Percentiles rank a stretch among this genome's conserved stretches.
Evolutionary conservation across 495 filamentous ascomycete genomes (phyloP).

Genomic region (Talaromyces nanjingensis): DNA sequence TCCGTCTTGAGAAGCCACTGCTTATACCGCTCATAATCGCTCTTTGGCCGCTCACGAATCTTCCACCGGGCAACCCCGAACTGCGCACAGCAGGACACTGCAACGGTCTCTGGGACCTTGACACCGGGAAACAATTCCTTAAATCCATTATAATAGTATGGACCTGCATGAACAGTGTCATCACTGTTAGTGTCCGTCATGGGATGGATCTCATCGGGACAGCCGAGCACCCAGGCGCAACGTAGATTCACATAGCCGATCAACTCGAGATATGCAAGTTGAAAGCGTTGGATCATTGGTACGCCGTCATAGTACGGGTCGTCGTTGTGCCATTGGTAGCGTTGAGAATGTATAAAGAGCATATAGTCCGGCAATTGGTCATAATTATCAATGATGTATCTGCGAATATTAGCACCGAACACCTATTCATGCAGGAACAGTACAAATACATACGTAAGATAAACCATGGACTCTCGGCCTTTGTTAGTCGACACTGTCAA

Average conservation of each 20-base stretch:
- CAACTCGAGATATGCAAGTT: constrained; percentile 45
- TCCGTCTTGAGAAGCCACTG: constrained; percentile 54
- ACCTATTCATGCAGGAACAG: neutral
- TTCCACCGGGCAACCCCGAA: constrained; percentile 58
- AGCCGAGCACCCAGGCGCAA: constrained; percentile 56
- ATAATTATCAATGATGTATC: constrained; percentile 62
- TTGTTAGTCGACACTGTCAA: constrained; percentile 46
- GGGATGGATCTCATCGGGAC: constrained; percentile 52
- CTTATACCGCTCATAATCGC: constrained; percentile 50
- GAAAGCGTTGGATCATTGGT: constrained; percentile 45
- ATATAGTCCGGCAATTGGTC: constrained; percentile 49
- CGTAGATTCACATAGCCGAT: constrained; percentile 61
- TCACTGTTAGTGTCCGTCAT: constrained; percentile 33
- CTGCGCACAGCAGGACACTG: constrained; percentile 62
- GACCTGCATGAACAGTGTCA: constrained; percentile 34
- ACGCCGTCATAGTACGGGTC: constrained; percentile 43
- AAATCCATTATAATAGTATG: constrained; percentile 47
- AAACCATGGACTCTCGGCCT: constrained; percentile 53
- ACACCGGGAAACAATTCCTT: constrained; percentile 46
- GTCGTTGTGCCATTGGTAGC: constrained; percentile 60
- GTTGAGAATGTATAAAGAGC: constrained; percentile 55
- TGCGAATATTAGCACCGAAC: constrained; percentile 10
- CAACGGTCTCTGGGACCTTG: constrained; percentile 43
- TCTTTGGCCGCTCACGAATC: constrained; percentile 36
- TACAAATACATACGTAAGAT: constrained; percentile 43